Evolutionary conservation across 2,329 filamentous ascomycete species (phyloP), one percentile per base, ranked within the genome.

Genomic region (Trichophaea hybrida): DNA sequence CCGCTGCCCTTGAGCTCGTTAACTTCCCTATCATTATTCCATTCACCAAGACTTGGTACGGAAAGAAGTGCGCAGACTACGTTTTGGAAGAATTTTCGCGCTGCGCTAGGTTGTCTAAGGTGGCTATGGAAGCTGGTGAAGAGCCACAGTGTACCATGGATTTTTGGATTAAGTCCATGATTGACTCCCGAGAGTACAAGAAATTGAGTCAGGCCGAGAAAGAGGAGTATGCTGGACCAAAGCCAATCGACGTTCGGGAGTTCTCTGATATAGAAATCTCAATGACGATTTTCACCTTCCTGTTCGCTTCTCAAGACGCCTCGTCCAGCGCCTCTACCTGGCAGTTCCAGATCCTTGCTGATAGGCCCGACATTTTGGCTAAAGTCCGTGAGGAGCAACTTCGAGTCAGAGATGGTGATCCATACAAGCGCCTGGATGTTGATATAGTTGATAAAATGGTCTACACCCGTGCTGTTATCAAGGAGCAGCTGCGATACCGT

Each of bases 21-120:
- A 97, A 97, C 77, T 95, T 97, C 77, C 91, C 93, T 61, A 86
- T 97, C 74, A 96, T 97, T 71, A 74, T 97, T 44, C 91, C 91
- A 43, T 97, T 81, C 77, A 96, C 90, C 71, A 91, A 89, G 77
- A 89, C 89, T 4, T 97, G 89, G 89, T 94, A 94, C 70, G 93
- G 91, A 69, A 95, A 96, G 80, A 94, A 90, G 76, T 88, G 89
- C 34, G 84, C 91, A 60, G 88, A 95, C 70, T 88, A 94, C 83
- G 88, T 95, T 37, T 77, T 97, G 66, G 80, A 79, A 53, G 90
- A 95, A 72, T 97, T 97, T 70, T 76, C 85, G 71, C 90, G 88
- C 74, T 96, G 91, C 70, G 86, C 91, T 51, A 87, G 88, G 64
- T 95, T 96, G 78, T 86, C 86, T 74, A 95, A 93, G 77, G 84